Evolutionary conservation across 352 stramenopile species (phyloP).

Genomic region (Globisporangium nagaii): DNA sequence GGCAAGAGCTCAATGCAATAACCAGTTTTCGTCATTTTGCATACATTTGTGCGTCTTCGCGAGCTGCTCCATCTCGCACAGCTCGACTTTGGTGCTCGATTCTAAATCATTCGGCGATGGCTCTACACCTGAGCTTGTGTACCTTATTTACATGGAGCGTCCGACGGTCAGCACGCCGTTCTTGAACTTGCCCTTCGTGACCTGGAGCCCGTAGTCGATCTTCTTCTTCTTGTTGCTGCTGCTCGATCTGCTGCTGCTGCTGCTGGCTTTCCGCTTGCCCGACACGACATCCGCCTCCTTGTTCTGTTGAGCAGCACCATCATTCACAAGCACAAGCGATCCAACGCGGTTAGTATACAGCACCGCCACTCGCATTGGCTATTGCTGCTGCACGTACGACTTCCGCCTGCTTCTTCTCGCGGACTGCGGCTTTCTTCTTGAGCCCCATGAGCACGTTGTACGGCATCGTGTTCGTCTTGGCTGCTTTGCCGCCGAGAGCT

Average conservation of each 20-base stretch:
- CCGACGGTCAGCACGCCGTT: slow-evolving; percentile 69
- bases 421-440: slow-evolving; percentile 52
- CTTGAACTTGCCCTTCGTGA: slow-evolving; percentile 70
- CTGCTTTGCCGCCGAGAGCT: slow-evolving; percentile 50
- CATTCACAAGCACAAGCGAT: neutral
- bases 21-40: neutral
- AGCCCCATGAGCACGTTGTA: slow-evolving; percentile 74
- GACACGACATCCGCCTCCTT: slow-evolving; percentile 68
- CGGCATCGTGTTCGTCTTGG: slow-evolving; percentile 50
- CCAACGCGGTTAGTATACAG: neutral
- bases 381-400: slow-evolving; percentile 51
- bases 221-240: slow-evolving; percentile 62
- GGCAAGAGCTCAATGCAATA: neutral
- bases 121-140: no score
- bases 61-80: no score
- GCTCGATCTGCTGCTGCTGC: slow-evolving; percentile 20
- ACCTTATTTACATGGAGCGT: slow-evolving; percentile 14
- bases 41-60: slow-evolving; percentile 1
- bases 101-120: no score
- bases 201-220: slow-evolving; percentile 68
- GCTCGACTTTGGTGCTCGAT: no score
- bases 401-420: slow-evolving; percentile 50
- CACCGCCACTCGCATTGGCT: neutral
- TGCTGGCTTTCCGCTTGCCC: slow-evolving; percentile 50
- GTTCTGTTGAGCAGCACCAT: slow-evolving; percentile 24